Base-by-base conservation (phyloP, 2,329 filamentous ascomycete species). In the Penicillium sp. region DNA sequence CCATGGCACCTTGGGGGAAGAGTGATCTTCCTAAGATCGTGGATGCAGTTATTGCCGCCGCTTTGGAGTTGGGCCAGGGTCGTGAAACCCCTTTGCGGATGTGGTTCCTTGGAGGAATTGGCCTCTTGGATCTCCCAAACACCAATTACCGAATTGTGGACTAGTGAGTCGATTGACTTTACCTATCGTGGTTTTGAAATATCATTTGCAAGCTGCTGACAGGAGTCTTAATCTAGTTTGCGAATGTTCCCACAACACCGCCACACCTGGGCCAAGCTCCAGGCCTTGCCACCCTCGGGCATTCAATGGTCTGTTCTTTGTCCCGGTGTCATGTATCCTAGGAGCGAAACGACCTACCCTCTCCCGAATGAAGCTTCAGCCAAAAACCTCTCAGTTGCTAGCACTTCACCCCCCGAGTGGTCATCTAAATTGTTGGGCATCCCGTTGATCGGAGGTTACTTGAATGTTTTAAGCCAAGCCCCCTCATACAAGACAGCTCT, bases 261-360 rank as follows among this genome's bases (percentile, higher is more conserved):
- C 33, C 37, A 31, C 31, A 67, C 65, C 27, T 63, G 60, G 47
- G 8, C 40, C 14, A 59, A 65, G 49, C 57, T 68, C 48, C 57
- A 60, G 57, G 45, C 54, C 18, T 31, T 65, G 2, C 23, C 56
- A 14, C 18, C 40, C 11, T 60, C 60, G 33, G 31, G 20, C 11
- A 11, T 66, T 40, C 56, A 55, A 40, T 67, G 64, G 64, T 67
- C 64, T 27, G 59, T 67, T 9, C 61, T 60, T 49, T 65, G 63
- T 40, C 62, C 65, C 44, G 58, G 18, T 35, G 5, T 58, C 4
- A 59, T 67, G 48, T 9, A 48, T 43, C 55, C 65, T 44, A 56
- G 59, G 50, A 56, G 61, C 41, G 43, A 59, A 45, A 46, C 27
- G 11, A 53, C 58, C 15, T 61, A 56, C 25, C 63, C 64, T 40